Evolutionary conservation across 2,329 filamentous ascomycete genomes (phyloP).

Genomic region (Aureobasidium melanogenum): DNA sequence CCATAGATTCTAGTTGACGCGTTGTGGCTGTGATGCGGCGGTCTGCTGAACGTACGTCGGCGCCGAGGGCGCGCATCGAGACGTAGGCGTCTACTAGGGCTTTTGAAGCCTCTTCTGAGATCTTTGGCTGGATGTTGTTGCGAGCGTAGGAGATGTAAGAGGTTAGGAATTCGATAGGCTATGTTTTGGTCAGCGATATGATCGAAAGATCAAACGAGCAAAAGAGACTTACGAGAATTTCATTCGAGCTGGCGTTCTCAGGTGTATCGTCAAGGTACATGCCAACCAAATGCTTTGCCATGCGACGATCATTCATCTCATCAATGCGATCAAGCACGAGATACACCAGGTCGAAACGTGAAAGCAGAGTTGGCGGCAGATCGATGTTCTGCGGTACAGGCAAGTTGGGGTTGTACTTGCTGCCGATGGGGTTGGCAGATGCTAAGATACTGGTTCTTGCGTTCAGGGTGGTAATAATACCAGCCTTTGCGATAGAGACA

Average conservation of each 20-base stretch:
- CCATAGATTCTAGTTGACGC: conserved; percentile 95
- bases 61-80: conserved; percentile 84
- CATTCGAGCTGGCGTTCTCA: conserved; percentile 67
- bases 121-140: conserved; percentile 69
- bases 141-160: conserved; percentile 96
- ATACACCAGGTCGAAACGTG: conserved; percentile 94
- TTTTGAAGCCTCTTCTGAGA: conserved; percentile 70
- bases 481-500: conserved; percentile 80
- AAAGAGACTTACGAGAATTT: conserved; percentile 62
- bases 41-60: conserved; percentile 64
- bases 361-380: conserved; percentile 85
- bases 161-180: conserved; percentile 92
- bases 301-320: conserved; percentile 75
- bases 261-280: conserved; percentile 96
- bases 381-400: conserved; percentile 98
- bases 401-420: conserved; percentile 91
- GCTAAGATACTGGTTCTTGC: conserved; percentile 92
- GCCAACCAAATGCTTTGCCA: conserved; percentile 85
- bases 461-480: conserved; percentile 94
- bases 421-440: conserved; percentile 95
- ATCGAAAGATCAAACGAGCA: neutral
- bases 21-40: conserved; percentile 97
- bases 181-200: conserved; percentile 8
- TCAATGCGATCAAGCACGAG: conserved; percentile 91
- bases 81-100: conserved; percentile 84